Evolutionary conservation across 345 rosid species (phyloP).

Genomic region (Dipteronia dyeriana): DNA sequence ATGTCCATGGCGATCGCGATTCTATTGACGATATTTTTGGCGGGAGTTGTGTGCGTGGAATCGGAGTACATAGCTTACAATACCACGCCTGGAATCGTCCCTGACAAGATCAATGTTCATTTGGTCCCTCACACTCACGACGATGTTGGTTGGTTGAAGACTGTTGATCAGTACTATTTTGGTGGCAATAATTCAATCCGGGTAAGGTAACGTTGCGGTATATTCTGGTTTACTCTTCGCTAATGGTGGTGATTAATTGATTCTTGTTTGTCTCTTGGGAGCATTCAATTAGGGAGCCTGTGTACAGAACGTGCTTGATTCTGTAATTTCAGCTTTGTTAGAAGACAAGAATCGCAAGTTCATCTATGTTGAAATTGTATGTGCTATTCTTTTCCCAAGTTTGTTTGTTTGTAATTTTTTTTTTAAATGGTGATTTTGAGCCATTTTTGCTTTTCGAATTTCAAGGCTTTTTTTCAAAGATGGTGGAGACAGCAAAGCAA

Average conservation of each 20-base stretch:
- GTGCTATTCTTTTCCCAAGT: background rate
- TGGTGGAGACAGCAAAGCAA: conserved; percentile 99
- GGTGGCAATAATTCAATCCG: conserved; percentile 91
- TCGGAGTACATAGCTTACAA: conserved; percentile 69
- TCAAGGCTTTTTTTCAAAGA: conserved; percentile 86
- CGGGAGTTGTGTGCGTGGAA: conserved; percentile 22
- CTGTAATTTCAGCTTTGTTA: conserved; percentile 74
- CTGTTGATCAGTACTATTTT: conserved; percentile 92
- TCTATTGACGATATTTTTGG: conserved; percentile 22
- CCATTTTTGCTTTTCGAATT: conserved; percentile 5
- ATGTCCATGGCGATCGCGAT: conserved; percentile 20
- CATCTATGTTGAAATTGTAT: conserved; percentile 87
- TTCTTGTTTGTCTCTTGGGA: conserved; percentile 17
- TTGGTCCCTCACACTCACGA: conserved; percentile 96
- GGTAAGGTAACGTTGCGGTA: conserved; percentile 34
- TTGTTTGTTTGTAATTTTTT: background rate
- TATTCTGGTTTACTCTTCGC: background rate
- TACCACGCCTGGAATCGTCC: conserved; percentile 53
- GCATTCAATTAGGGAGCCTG: conserved; percentile 65
- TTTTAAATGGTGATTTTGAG: background rate
- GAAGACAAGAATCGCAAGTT: conserved; percentile 87
- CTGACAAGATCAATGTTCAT: conserved; percentile 86
- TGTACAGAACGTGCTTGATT: conserved; percentile 90
- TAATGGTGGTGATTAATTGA: conserved; percentile 4
- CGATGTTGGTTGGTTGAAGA: conserved; percentile 97